Base-by-base conservation (phyloP, 108 stramenopile genomes). In the Nitzschia sp. region DNA sequence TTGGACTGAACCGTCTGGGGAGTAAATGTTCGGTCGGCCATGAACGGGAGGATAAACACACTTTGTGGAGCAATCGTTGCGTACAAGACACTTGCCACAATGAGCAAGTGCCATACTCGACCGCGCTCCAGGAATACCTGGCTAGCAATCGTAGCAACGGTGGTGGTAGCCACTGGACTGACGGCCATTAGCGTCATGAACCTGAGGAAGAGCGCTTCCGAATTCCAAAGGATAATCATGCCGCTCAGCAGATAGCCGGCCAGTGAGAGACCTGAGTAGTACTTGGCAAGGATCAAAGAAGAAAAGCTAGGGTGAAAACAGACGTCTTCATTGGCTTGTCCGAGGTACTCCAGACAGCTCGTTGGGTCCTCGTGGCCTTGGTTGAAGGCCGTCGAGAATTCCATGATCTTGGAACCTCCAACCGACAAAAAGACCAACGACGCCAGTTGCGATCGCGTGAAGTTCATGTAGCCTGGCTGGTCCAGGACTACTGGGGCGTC, bases 251-350 rank as follows among this genome's bases (percentile, higher is more conserved):
- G 23, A 18, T 60, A 26, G 6, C 23, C 48, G 2, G 60, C 28
- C 47, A 71, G 54, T 18, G 30, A 51, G 0, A 71, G 32, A 4
- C 60, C 58, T 2, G 70, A 71, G 27, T 62, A 54, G 51, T 53
- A 71, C 61, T 71, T 71, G 70, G 51, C 70, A 35, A 36, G 70
- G 2, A 71, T 53, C 53, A 71, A 29, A 6, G 60, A 49, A 29
- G 45, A 23, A 33, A 71, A 71, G 21, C 35, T 46, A 6, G 70
- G 59, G 25, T 71, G 70, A 3, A 29, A 15, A 24, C 59, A 62
- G n/a, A 48, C 51, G 9, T 33, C 59, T 49, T 62, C 55, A 30
- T 66, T 46, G 23, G 59, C 46, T 25, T 55, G 34, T 29, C 36
- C 36, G 8, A 71, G 51, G 35, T 71, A 71, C 24, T 23, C 5